Percentiles rank a stretch among this genome's conserved stretches.
Evolutionary conservation across 495 filamentous ascomycete genomes (phyloP).

Genomic region (Lineolata rhizophorae): DNA sequence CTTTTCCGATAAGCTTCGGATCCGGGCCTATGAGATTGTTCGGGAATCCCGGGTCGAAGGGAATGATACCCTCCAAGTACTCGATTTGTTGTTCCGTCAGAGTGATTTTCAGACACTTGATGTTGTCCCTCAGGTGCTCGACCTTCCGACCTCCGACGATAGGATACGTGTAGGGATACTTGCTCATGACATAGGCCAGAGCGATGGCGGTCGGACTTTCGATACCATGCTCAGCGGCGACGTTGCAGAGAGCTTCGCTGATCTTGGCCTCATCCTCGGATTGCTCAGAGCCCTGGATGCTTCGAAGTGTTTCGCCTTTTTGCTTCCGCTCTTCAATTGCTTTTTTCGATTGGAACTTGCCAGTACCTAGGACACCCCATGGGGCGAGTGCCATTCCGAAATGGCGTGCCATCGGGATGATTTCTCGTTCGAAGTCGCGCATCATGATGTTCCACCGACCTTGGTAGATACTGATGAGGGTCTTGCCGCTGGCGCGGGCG

Average conservation of each 20-base stretch:
- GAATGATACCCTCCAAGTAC: slow-evolving; percentile 28
- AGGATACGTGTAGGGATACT: slow-evolving; percentile 54
- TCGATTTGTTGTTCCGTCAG: slow-evolving; percentile 28
- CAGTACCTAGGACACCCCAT: slow-evolving; percentile 18
- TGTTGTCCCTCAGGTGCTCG: slow-evolving; percentile 41
- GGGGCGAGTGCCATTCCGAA: slow-evolving; percentile 18
- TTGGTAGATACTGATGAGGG: slow-evolving; percentile 42
- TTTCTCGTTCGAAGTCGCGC: slow-evolving; percentile 25
- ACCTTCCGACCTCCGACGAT: slow-evolving; percentile 47
- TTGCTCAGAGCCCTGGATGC: too few species aligned
- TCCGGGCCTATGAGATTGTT: slow-evolving; percentile 41
- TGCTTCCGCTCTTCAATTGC: slow-evolving; percentile 8
- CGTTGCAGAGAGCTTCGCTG: slow-evolving; percentile 30
- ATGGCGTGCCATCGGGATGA: slow-evolving; percentile 27
- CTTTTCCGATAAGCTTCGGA: too few species aligned
- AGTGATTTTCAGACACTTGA: slow-evolving; percentile 14
- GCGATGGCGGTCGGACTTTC: slow-evolving; percentile 24
- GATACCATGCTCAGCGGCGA: slow-evolving; percentile 23
- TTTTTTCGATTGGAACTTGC: slow-evolving; percentile 16
- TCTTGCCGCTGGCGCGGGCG: slow-evolving; percentile 24
- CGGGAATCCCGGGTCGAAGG: slow-evolving; percentile 33
- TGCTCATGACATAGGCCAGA: slow-evolving; percentile 50
- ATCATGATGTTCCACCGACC: slow-evolving; percentile 34
- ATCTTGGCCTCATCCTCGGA: slow-evolving; percentile 29
- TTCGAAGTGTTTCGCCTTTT: too few species aligned